Evolutionary conservation across 2,329 filamentous ascomycete species (phyloP), one percentile per base, ranked within the genome.

Genomic region (Xylaria sp.): DNA sequence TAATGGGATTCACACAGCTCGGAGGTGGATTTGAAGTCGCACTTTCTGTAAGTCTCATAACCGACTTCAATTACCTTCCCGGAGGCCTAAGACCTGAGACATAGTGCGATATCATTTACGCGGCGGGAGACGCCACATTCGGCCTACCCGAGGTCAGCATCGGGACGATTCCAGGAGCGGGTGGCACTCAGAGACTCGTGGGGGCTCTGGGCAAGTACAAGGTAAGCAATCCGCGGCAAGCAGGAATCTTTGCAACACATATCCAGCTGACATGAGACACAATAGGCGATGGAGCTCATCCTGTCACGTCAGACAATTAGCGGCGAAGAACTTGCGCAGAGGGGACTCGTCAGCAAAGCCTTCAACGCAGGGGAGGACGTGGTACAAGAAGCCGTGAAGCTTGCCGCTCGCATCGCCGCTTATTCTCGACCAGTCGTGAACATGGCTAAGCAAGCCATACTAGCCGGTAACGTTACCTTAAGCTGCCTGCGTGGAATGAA

Each of bases 91-190:
- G 18, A 54, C 16, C n/a, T 8, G 6, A 25, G 50, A 61, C 37
- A 29, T 62, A 79, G 79, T 80, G 79, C 71, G 81, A 82, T 69
- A 78, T 82, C 47, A 81, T 82, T 40, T 98, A 98, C 84, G 94
- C 92, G 81, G 93, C 92, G 1, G 86, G 90, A 44, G 88, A 83
- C 18, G 94, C 95, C 69, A 94, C 92, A 74, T 97, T 98, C 79
- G 96, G 95, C 27, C 94, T 98, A 82, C 95, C 95, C 0, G 96
- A 98, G 84, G 93, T 98, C 82, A 97, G 95, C 83, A 86, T 98
- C 8, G 95, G 96, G 18, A 91, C 92, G 2, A 93, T 98, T 64
- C 96, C 95, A 0, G 95, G 96, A 2, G 95, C 92, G 0, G 95
- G 95, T 23, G 95, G 95, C 10, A 93, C 90, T 64, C 96, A 98